Base-by-base conservation (phyloP, 2,329 filamentous ascomycete genomes). In the Stagonosporopsis cucurbitacearum region DNA sequence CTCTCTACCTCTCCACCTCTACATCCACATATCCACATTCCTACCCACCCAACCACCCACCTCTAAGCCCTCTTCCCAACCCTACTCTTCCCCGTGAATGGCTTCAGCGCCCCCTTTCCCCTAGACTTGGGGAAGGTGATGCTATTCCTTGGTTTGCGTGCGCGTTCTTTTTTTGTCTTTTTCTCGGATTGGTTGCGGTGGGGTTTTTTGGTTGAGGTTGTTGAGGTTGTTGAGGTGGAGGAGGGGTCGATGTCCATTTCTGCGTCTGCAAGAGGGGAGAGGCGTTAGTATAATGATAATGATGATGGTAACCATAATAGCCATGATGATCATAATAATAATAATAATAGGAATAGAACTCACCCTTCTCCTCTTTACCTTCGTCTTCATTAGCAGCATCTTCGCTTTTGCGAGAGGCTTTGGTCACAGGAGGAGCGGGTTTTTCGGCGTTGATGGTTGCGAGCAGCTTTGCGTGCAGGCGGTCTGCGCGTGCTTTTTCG, bases 401-500 rank as follows among this genome's bases (percentile, higher is more conserved):
- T n/a, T n/a, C n/a, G n/a, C n/a, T n/a, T n/a, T n/a, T n/a, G n/a
- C n/a, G n/a, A n/a, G n/a, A n/a, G n/a, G n/a, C n/a, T n/a, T 75
- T 70, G 49, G 60, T 56, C 49, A 11, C 7, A 3, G 64, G 57
- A 20, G 54, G 61, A 20, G 72, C 71, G 45, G 90, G 87, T 75
- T 90, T 92, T 57, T 91, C 88, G 71, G 92, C 87, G 54, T 88
- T 83, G 42, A 89, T 90, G 66, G 96, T 76, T 74, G 93, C 92
- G 70, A 93, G 82, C 57, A 97, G 82, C 78, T 95, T 96, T 58
- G 90, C 89, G 35, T 91, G 92, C 32, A 97, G 85, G 64, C 94
- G 88, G 77, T 93, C 88, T 49, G 88, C 88, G 66, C 94, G 86
- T 41, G 90, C 92, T 67, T 84, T 80, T 75, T 94, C 91, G 51